A percentile compares a stretch with the other conserved stretches of the same genome.
These are phyloP conservation scores for Pleurotus ostreatus DNA, from an alignment of 768 basidiomycete genomes.

Conservation along the genomic window DNA sequence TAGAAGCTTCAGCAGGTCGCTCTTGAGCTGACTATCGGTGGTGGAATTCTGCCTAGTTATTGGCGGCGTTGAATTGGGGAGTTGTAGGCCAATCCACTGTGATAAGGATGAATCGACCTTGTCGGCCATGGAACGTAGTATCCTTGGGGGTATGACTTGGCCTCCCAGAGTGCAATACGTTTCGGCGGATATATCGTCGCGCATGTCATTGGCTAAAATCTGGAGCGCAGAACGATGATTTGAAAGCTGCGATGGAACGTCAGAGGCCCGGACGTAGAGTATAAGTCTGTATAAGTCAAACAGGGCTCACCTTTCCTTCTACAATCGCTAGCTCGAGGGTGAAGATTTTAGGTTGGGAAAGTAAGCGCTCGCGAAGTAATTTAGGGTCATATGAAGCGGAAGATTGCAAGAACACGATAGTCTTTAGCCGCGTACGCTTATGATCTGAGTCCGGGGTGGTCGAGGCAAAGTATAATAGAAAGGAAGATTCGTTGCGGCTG, in stretches of 20 bases:
- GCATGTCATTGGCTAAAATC: slow-evolving; percentile 63
- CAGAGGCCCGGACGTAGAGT: not conserved
- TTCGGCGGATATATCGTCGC: slow-evolving; percentile 77
- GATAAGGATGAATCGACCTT: slow-evolving; percentile 47
- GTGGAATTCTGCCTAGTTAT: slow-evolving; percentile 28
- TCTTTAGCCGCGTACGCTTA: slow-evolving; percentile 71
- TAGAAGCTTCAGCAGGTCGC: slow-evolving; percentile 61
- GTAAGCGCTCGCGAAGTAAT: slow-evolving; percentile 38
- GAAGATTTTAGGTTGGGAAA: slow-evolving; percentile 48
- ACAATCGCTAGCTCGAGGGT: slow-evolving; percentile 75
- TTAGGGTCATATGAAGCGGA: slow-evolving; percentile 64
- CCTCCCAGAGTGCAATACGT: slow-evolving; percentile 83
- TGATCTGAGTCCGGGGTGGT: slow-evolving; percentile 76
- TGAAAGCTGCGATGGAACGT: slow-evolving; percentile 20
- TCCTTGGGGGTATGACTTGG: slow-evolving; percentile 60
- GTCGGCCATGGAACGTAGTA: slow-evolving; percentile 48
- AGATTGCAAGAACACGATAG: slow-evolving; percentile 73
- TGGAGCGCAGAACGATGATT: slow-evolving; percentile 62
- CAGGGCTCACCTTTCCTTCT: slow-evolving; percentile 60
- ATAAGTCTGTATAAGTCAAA: not conserved
- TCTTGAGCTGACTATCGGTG: slow-evolving; percentile 47
- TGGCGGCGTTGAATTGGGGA: slow-evolving; percentile 17
- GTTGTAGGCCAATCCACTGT: slow-evolving; percentile 48
- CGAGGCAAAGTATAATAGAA: slow-evolving; percentile 75
- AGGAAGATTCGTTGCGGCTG: slow-evolving; percentile 38